Conservation (phyloP, 2,329 filamentous ascomycete species). For the Exophiala calicioides region DNA sequence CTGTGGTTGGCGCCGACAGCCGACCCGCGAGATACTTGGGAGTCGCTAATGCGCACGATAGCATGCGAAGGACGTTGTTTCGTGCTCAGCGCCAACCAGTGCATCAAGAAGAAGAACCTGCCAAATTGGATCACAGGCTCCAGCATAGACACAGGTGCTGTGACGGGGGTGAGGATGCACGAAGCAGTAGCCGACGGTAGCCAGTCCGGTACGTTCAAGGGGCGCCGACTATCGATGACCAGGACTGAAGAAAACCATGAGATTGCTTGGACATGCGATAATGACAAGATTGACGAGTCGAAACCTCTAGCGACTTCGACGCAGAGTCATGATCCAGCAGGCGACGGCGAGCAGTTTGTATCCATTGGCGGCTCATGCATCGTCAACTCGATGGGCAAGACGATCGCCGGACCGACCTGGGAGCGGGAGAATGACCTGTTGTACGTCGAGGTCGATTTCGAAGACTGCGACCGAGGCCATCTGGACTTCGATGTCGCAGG, state of each 20-base stretch:
- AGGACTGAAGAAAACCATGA: neutral
- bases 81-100: constrained; percentile 82
- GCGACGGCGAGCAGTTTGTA: too few species aligned
- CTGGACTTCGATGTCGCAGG: constrained; percentile 82
- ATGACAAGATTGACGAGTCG: too few species aligned
- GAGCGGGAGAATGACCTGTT: constrained; percentile 69
- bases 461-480: constrained; percentile 81
- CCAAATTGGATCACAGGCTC: constrained; percentile 58
- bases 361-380: too few species aligned
- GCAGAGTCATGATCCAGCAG: too few species aligned
- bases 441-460: constrained; percentile 75
- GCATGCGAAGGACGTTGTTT: constrained; percentile 80
- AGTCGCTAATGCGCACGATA: constrained; percentile 74
- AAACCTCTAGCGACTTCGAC: too few species aligned
- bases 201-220: too few species aligned
- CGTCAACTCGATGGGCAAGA: too few species aligned
- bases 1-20: constrained; percentile 88
- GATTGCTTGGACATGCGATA: neutral
- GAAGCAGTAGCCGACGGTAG: too few species aligned
- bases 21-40: constrained; percentile 79
- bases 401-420: constrained; percentile 82
- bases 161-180: too few species aligned
- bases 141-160: constrained; percentile 30
- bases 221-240: too few species aligned
- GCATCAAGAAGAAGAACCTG: constrained; percentile 60